These are phyloP conservation scores for Trichosporon ovoides DNA, from an alignment of 1,284 basidiomycete species.

Conservation along the genomic window DNA sequence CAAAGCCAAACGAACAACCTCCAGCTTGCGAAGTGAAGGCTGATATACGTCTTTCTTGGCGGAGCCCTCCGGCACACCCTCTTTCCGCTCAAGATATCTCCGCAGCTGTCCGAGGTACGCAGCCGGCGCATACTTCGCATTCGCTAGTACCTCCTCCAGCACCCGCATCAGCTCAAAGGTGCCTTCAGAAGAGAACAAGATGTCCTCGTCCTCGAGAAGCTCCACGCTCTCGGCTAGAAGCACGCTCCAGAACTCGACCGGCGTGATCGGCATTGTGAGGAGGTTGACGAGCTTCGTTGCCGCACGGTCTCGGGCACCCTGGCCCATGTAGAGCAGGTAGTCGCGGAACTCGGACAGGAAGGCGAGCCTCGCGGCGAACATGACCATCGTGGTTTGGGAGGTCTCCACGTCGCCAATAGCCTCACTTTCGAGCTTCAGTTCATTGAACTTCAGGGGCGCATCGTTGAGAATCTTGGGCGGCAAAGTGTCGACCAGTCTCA, in stretches of 20 bases:
- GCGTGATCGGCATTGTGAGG: constrained; percentile 47
- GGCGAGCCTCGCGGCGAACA: constrained; percentile 44
- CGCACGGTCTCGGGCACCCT: constrained; percentile 42
- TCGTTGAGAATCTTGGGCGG: constrained; percentile 37
- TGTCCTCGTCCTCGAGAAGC: constrained; percentile 48
- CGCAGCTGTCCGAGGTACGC: constrained; percentile 39
- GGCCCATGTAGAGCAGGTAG: constrained; percentile 47
- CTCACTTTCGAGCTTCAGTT: constrained; percentile 14
- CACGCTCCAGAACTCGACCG: constrained; percentile 48
- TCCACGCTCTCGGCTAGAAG: constrained; percentile 49
- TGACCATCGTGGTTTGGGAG: constrained; percentile 13
- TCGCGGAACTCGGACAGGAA: constrained; percentile 52
- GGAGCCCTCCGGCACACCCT: constrained; percentile 4
- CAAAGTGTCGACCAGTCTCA: constrained; percentile 32
- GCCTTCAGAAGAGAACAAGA: constrained; percentile 43
- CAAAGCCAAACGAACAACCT: constrained; percentile 49
- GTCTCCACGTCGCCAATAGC: background rate
- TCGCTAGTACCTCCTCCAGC: constrained; percentile 47
- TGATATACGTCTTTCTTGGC: constrained; percentile 17
- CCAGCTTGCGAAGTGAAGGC: constrained; percentile 43
- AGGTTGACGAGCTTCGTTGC: constrained; percentile 47
- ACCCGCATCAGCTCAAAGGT: constrained; percentile 51
- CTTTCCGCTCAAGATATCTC: constrained; percentile 19
- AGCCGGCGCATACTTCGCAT: constrained; percentile 34
- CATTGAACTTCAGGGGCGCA: constrained; percentile 29